Evolutionary conservation across 768 basidiomycete genomes (phyloP).

Genomic region (Lentinula aciculospora): DNA sequence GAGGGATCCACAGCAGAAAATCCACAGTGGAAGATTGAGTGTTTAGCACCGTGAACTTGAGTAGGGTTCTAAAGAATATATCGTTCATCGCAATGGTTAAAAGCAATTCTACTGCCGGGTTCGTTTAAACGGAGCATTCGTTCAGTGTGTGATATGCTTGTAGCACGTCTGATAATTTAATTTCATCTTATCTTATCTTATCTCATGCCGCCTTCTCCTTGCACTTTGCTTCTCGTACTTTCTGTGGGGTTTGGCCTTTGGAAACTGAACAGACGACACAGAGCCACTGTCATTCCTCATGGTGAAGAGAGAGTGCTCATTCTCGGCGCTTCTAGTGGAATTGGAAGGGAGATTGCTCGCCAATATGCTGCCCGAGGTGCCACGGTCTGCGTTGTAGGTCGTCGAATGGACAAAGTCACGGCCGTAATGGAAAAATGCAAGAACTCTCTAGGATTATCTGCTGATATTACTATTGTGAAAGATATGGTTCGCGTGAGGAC

Average conservation of each 20-base stretch:
- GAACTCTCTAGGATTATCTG: conserved; percentile 27
- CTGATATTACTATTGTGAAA: conserved; percentile 58
- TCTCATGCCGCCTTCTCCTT: not conserved
- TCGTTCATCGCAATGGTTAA: too few species aligned
- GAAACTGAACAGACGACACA: not conserved
- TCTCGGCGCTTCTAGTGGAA: conserved; percentile 80
- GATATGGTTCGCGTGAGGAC: conserved; percentile 63
- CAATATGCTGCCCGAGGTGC: conserved; percentile 75
- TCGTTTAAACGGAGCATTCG: conserved; percentile 22
- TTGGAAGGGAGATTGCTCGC: conserved; percentile 67
- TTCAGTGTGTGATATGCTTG: not conserved
- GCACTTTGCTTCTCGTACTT: not conserved
- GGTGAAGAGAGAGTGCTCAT: conserved; percentile 33
- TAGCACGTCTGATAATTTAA: not conserved
- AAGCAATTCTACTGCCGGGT: too few species aligned
- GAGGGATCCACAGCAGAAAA: conserved; percentile 40
- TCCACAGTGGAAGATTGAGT: conserved; percentile 70
- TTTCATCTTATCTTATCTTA: conserved; percentile 2
- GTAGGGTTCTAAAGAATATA: too few species aligned
- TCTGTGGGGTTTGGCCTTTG: not conserved
- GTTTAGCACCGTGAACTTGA: conserved; percentile 58
- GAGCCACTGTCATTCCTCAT: not conserved
- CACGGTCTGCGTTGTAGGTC: conserved; percentile 66
- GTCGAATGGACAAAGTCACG: conserved; percentile 49
- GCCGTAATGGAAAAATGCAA: conserved; percentile 60